Evolutionary conservation across 345 rosid genomes (phyloP).

Genomic region (Hirschfeldia incana): DNA sequence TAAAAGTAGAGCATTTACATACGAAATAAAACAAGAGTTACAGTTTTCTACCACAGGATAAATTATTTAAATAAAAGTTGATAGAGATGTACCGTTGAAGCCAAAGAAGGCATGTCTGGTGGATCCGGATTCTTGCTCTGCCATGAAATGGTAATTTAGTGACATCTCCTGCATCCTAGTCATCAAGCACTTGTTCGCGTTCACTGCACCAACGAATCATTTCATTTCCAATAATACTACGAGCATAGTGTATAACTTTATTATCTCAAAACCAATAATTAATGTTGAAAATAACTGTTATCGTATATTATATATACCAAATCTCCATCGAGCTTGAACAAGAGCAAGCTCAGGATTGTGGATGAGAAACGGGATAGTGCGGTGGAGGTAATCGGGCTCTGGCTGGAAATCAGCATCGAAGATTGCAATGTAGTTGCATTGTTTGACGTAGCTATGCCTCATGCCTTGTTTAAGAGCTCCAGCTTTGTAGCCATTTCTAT

Average conservation of each 20-base stretch:
- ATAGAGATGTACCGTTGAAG: slow-evolving; percentile 36
- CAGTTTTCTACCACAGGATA: not conserved
- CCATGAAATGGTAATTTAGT: slow-evolving; percentile 43
- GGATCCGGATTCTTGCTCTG: slow-evolving; percentile 44
- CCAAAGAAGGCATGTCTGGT: slow-evolving; percentile 45
- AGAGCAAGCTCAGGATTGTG: slow-evolving; percentile 51
- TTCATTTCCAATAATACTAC: not conserved
- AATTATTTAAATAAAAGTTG: not conserved
- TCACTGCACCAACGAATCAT: slow-evolving; percentile 28
- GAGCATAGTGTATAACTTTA: not conserved
- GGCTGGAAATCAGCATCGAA: slow-evolving; percentile 66
- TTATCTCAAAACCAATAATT: not conserved
- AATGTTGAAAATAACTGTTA: not conserved
- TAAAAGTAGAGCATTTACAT: not conserved
- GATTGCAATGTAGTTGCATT: slow-evolving; percentile 50
- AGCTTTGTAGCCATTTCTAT: slow-evolving; percentile 60
- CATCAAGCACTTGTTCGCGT: slow-evolving; percentile 44
- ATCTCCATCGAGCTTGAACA: slow-evolving; percentile 61
- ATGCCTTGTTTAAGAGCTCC: slow-evolving; percentile 61
- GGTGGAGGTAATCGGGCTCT: slow-evolving; percentile 50
- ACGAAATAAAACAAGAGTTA: not conserved
- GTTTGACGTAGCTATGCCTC: slow-evolving; percentile 57
- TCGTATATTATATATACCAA: slow-evolving; percentile 39
- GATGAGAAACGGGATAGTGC: slow-evolving; percentile 47
- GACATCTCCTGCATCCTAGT: slow-evolving; percentile 50